Percentiles rank a stretch among this genome's conserved stretches.
phyloP scores from a whole-genome alignment of 352 stramenopile genomes.

The Globisporangium okanoganense region DNA sequence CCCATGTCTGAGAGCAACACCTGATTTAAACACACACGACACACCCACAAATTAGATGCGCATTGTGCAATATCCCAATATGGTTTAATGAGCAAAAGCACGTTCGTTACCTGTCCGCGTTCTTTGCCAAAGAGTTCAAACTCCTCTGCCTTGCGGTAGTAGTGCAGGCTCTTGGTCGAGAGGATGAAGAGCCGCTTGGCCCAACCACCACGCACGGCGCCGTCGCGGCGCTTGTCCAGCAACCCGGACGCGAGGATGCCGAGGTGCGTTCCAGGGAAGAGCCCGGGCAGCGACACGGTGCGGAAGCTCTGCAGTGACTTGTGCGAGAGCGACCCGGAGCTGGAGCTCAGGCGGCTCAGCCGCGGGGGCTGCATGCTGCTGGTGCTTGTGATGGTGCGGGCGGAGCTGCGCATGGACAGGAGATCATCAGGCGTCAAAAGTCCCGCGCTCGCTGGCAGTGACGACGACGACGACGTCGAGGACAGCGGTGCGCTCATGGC shows the following conservation, averaged over 20 bases:
- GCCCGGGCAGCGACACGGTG: conserved; percentile 64
- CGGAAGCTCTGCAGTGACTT: conserved; percentile 62
- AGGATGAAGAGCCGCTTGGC: conserved; percentile 79
- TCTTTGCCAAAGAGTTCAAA: conserved; percentile 83
- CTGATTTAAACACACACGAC: conserved; percentile 4
- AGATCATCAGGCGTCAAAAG: conserved; percentile 16
- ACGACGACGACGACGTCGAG: conserved; percentile 35
- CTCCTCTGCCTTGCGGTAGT: conserved; percentile 83
- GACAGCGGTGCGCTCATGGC: conserved; percentile 18
- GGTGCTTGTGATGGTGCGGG: conserved; percentile 27
- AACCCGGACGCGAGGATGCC: conserved; percentile 71
- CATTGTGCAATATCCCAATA: not conserved
- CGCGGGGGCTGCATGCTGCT: conserved; percentile 19
- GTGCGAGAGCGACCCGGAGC: conserved; percentile 42
- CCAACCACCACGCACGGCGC: conserved; percentile 78
- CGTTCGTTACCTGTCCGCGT: conserved; percentile 43
- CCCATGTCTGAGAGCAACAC: conserved; percentile 63
- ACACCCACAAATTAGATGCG: not conserved
- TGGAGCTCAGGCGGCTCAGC: conserved; percentile 60
- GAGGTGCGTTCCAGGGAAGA: conserved; percentile 69
- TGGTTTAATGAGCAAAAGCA: not conserved
- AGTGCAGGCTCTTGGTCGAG: conserved; percentile 76
- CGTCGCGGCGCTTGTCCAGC: conserved; percentile 81
- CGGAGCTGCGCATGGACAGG: conserved; percentile 2
- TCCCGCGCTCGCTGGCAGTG: conserved; percentile 19